Percentiles rank a stretch among this genome's conserved stretches.
Conservation (phyloP, 1,284 basidiomycete genomes). For the Puccinia horiana region DNA sequence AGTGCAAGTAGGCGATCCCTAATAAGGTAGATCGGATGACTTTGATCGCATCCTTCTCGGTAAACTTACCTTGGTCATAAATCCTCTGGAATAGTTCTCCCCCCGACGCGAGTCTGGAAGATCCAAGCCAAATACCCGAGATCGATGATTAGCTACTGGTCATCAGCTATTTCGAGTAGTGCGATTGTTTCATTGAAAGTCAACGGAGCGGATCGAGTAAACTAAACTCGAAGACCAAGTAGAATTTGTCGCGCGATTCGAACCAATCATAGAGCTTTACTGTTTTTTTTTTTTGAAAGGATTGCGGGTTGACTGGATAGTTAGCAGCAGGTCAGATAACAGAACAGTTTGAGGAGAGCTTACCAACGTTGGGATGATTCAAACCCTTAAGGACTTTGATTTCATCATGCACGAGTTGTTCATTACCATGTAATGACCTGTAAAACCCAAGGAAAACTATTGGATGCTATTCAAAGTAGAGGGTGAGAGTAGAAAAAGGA, state of each 20-base stretch:
- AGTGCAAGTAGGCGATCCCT: conserved; percentile 55
- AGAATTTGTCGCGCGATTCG: conserved; percentile 74
- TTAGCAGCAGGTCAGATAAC: too few species aligned
- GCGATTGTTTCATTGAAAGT: too few species aligned
- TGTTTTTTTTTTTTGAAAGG: conserved; percentile 56
- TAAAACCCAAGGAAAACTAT: conserved; percentile 63
- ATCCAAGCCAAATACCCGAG: not conserved
- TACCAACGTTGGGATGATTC: conserved; percentile 79
- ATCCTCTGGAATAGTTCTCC: conserved; percentile 72
- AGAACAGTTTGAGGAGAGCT: conserved; percentile 55
- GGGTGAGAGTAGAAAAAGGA: conserved; percentile 24
- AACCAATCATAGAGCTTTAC: conserved; percentile 93
- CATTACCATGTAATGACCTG: conserved; percentile 73
- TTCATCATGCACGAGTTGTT: conserved; percentile 79
- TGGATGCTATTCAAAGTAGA: not conserved
- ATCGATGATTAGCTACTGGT: not conserved
- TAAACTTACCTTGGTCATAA: conserved; percentile 78
- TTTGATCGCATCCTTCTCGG: conserved; percentile 68
- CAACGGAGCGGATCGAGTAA: not conserved
- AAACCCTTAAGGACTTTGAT: conserved; percentile 84
- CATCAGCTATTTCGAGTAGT: not conserved
- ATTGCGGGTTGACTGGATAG: not conserved
- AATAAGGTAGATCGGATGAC: conserved; percentile 44
- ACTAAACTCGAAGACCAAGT: conserved; percentile 39
- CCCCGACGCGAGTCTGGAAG: conserved; percentile 28